Evolutionary conservation across 2,329 filamentous ascomycete species (phyloP).

Genomic region (Colletotrichum horii): DNA sequence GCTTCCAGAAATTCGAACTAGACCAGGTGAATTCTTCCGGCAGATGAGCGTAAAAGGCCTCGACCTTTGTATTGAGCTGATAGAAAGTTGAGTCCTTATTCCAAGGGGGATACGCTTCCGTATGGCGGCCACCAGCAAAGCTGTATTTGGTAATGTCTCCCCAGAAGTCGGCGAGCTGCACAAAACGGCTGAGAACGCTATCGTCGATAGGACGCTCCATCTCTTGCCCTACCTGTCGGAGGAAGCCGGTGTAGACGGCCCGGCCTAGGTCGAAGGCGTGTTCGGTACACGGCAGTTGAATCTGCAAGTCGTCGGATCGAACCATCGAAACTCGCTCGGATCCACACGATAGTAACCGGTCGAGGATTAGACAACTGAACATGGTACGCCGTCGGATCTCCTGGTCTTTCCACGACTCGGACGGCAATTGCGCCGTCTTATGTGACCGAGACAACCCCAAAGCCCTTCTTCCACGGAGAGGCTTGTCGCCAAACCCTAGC

Average conservation of each 20-base stretch:
- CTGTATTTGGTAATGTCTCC: conserved; percentile 63
- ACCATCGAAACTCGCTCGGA: conserved; percentile 66
- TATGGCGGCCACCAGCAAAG: conserved; percentile 55
- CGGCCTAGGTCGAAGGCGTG: conserved; percentile 67
- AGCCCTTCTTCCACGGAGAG: conserved; percentile 24
- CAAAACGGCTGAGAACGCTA: conserved; percentile 56
- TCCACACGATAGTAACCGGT: conserved; percentile 71
- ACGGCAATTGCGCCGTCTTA: background rate
- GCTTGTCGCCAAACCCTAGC: conserved; percentile 61
- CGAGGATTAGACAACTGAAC: conserved; percentile 77
- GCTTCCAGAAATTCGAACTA: conserved; percentile 66
- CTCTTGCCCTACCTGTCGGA: conserved; percentile 31
- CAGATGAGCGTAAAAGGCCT: conserved; percentile 50
- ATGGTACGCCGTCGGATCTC: conserved; percentile 73
- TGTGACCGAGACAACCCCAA: conserved; percentile 4
- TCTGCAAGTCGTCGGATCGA: conserved; percentile 61
- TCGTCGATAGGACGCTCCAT: conserved; percentile 38
- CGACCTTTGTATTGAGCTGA: conserved; percentile 55
- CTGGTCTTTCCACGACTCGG: conserved; percentile 38
- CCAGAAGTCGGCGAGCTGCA: conserved; percentile 65
- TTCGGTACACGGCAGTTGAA: conserved; percentile 73
- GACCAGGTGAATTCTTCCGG: conserved; percentile 49
- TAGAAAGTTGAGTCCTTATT: conserved; percentile 58
- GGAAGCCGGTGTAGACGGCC: conserved; percentile 58
- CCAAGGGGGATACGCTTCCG: conserved; percentile 62